Evolutionary conservation across 257 asterid genomes (phyloP).

Genomic region (Solanum ossicruentum): DNA sequence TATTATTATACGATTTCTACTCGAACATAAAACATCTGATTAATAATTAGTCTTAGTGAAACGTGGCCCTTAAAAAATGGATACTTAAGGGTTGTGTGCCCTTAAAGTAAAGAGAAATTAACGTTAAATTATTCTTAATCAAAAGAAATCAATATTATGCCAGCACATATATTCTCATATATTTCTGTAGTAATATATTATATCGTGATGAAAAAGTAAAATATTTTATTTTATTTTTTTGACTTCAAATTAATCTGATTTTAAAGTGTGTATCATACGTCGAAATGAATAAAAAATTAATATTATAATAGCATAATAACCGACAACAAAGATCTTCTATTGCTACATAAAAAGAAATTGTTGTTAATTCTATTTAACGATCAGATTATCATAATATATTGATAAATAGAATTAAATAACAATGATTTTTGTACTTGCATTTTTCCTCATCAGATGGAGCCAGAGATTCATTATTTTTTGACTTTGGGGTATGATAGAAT

Average conservation of each 20-base stretch:
- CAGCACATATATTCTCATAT: not conserved
- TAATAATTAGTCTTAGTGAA: not conserved
- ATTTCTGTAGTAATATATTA: not conserved
- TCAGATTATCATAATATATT: not conserved
- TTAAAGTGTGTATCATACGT: not conserved
- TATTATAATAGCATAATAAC: not conserved
- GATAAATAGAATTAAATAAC: not conserved
- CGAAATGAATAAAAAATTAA: not conserved
- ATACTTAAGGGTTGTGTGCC: not conserved
- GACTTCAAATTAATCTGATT: not conserved
- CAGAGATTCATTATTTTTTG: no score
- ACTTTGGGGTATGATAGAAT: no score
- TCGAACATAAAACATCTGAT: not conserved
- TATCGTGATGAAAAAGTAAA: not conserved
- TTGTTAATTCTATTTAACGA: not conserved
- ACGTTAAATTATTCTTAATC: not conserved
- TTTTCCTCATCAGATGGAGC: no score
- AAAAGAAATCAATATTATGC: not conserved
- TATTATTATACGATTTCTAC: accelerated
- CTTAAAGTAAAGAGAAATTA: not conserved
- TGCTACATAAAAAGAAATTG: not conserved
- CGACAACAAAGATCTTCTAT: not conserved
- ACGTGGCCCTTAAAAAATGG: not conserved
- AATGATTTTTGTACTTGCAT: not conserved
- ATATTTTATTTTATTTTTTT: not conserved